phyloP scores from a whole-genome alignment of 441 rosid genomes.

The Populus trichocarpa region DNA sequence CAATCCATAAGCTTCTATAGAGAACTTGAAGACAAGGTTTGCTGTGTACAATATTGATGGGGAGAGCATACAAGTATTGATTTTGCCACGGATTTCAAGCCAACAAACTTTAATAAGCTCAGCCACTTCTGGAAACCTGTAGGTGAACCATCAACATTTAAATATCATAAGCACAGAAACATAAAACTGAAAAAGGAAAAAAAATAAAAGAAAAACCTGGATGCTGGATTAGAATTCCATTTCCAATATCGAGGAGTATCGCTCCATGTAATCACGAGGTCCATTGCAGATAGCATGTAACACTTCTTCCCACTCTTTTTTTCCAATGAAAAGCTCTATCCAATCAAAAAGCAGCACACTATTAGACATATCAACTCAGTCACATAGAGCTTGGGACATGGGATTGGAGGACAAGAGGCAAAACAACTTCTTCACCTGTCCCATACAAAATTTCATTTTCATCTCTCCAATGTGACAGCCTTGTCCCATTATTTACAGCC shows the following conservation, averaged over 20 bases:
- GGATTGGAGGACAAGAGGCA: too few species aligned
- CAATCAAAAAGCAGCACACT: not conserved
- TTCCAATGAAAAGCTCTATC: constrained; percentile 56
- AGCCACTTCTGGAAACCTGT: constrained; percentile 59
- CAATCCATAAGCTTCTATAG: constrained; percentile 30
- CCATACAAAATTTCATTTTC: too few species aligned
- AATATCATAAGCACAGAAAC: not conserved
- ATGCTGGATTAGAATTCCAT: constrained; percentile 29
- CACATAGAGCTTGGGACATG: too few species aligned
- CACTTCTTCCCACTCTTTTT: constrained; percentile 42
- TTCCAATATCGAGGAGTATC: constrained; percentile 41
- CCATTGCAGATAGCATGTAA: constrained; percentile 50
- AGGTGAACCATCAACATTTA: not conserved
- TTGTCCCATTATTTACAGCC: too few species aligned
- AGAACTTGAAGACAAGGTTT: constrained; percentile 40
- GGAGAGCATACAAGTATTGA: constrained; percentile 39
- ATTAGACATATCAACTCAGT: too few species aligned
- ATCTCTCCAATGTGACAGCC: too few species aligned
- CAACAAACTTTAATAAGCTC: constrained; percentile 46
- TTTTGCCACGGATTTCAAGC: constrained; percentile 55
- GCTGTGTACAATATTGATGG: constrained; percentile 35
- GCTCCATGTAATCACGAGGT: constrained; percentile 44
- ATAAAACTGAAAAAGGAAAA: not conserved
- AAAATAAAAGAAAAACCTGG: not conserved
- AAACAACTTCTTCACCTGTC: too few species aligned